phyloP scores from a whole-genome alignment of 768 basidiomycete genomes.

The Mycena pura region DNA sequence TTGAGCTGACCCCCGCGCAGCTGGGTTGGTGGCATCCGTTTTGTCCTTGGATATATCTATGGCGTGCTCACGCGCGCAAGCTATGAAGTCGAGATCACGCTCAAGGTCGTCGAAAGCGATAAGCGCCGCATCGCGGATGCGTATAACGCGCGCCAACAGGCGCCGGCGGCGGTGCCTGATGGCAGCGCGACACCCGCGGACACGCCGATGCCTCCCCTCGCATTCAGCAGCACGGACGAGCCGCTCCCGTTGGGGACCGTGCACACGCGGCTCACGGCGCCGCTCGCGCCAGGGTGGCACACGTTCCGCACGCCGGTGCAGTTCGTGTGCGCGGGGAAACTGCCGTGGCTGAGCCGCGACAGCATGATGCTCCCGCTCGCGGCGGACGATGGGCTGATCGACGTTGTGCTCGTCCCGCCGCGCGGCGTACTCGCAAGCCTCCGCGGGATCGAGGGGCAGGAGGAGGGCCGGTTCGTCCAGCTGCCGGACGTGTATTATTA shows the following conservation, averaged over 20 bases:
- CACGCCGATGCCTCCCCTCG: constrained; percentile 29
- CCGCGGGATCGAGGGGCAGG: constrained; percentile 25
- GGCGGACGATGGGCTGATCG: constrained; percentile 50
- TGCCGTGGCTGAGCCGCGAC: constrained; percentile 21
- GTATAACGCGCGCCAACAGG: constrained; percentile 30
- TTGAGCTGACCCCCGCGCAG: neutral
- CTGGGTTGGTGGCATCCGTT: constrained; percentile 21
- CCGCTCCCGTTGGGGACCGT: constrained; percentile 17
- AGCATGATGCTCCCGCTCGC: constrained; percentile 40
- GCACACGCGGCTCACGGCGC: constrained; percentile 14
- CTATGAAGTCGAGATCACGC: constrained; percentile 54
- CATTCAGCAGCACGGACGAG: constrained; percentile 22
- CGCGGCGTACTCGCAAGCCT: constrained; percentile 18
- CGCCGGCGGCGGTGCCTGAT: neutral
- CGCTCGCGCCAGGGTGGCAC: constrained; percentile 46
- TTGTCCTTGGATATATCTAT: constrained; percentile 35
- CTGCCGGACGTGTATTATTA: constrained; percentile 51
- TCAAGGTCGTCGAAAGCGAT: constrained; percentile 56
- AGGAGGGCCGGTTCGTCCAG: constrained; percentile 22
- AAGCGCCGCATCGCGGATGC: constrained; percentile 55
- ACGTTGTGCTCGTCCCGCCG: constrained; percentile 36
- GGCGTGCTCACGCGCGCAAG: constrained; percentile 43
- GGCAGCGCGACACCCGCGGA: constrained; percentile 4
- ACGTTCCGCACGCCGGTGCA: constrained; percentile 54
- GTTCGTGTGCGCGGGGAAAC: constrained; percentile 33